Base-by-base conservation (phyloP, 2,329 filamentous ascomycete species). In the Neopestalotiopsis rosae region DNA sequence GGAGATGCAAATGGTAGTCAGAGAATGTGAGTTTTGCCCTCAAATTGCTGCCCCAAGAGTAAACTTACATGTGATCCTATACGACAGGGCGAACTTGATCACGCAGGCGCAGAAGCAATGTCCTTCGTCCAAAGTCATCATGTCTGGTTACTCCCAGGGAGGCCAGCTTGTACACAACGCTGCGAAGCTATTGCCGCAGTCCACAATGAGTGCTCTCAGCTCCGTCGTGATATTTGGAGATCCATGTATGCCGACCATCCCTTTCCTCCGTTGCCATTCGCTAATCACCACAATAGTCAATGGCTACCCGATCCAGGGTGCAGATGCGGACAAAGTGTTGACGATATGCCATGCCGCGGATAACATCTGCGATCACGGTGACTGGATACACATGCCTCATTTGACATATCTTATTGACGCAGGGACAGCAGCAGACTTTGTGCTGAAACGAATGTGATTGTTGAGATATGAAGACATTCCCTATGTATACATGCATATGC, bases 81-180 rank as follows among this genome's bases (percentile, higher is more conserved):
- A 3, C 24, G 24, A 28, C n/a, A 67, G 65, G 65, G 52, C 65
- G 14, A 20, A 13, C 1, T 32, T 67, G 14, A 56, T 67, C 5
- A 61, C 56, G 7, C 52, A 67, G 38, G 57, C 65, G 20, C 32
- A 40, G 10, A 59, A 49, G 24, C 52, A 67, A 14, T 67, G 57
- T 40, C 65, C 56, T 1, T 61, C 52, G 28, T 67, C 65, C 4
- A 67, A 61, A 12, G 40, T 67, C 32, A 34, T 67, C 34, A 59
- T 67, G 57, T 40, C 65, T 17, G 65, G 65, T 9, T 67, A 67
- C 34, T 67, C 65, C 17, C 65, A 67, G 34, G 65, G 65, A 5
- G 32, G 56, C 9, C 65, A 67, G 14, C n/a, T 67, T 30, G 65
- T 67, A 4, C 65, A 67, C 28, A 67, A 61, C 17, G 57, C 65